phyloP scores from a whole-genome alignment of 441 rosid species.

The Gossypium trilobum region DNA sequence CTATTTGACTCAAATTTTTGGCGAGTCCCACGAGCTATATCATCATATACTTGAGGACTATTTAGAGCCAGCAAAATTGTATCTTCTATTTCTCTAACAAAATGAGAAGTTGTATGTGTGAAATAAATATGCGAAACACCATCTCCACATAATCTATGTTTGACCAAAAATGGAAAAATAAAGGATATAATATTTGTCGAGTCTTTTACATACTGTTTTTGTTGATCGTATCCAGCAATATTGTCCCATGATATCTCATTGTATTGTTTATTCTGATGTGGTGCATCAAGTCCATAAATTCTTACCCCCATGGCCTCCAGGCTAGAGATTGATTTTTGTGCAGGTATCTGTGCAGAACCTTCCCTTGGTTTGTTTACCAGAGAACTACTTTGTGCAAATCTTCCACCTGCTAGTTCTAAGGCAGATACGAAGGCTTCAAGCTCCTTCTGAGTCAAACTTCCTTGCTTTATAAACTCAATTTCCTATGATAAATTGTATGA shows the following conservation, averaged over 20 bases:
- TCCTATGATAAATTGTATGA: slow-evolving; percentile 39
- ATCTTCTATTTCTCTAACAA: slow-evolving; percentile 80
- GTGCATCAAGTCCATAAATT: slow-evolving; percentile 68
- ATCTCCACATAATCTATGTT: slow-evolving; percentile 3
- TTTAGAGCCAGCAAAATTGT: slow-evolving; percentile 73
- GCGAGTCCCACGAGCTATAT: slow-evolving; percentile 81
- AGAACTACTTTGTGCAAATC: slow-evolving; percentile 30
- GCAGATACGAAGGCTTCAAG: slow-evolving; percentile 78
- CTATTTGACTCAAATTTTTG: slow-evolving; percentile 80
- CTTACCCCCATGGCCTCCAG: slow-evolving; percentile 82
- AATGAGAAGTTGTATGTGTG: slow-evolving; percentile 6
- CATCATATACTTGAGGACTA: slow-evolving; percentile 83
- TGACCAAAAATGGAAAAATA: background rate
- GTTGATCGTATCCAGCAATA: slow-evolving; percentile 86
- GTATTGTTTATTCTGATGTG: slow-evolving; percentile 29
- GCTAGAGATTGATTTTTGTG: slow-evolving; percentile 44
- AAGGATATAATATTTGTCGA: background rate
- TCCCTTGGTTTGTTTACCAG: slow-evolving; percentile 33
- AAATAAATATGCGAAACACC: background rate
- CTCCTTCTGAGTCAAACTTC: slow-evolving; percentile 64
- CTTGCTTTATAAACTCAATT: slow-evolving; percentile 77
- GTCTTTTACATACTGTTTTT: slow-evolving; percentile 52
- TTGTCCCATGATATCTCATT: slow-evolving; percentile 73
- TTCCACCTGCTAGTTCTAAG: slow-evolving; percentile 56
- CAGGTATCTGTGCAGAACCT: slow-evolving; percentile 29